phyloP scores from a whole-genome alignment of 176 grass and related monocot genomes.

The Rhynchospora tenuis region DNA sequence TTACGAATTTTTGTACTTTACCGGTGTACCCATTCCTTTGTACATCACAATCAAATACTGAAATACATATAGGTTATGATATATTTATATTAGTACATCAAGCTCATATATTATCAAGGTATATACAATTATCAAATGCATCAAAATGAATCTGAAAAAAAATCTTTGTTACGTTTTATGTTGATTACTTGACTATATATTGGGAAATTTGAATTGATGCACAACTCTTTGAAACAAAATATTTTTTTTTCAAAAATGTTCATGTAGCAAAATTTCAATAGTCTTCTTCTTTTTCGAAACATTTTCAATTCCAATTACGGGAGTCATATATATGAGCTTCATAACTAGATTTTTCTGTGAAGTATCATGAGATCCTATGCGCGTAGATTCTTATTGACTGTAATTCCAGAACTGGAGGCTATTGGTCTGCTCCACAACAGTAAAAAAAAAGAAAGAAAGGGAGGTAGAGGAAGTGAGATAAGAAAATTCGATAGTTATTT shows the following conservation, averaged over 20 bases:
- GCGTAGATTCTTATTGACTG: too few relatives aligned
- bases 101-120: not conserved
- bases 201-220: not conserved
- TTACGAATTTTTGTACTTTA: not conserved
- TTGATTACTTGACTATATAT: not conserved
- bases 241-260: not conserved
- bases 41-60: not conserved
- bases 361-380: too few relatives aligned
- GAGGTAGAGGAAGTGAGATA: too few relatives aligned
- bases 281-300: not conserved
- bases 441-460: too few relatives aligned
- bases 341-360: too few relatives aligned
- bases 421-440: too few relatives aligned
- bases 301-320: not conserved
- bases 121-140: not conserved
- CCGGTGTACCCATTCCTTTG: not conserved
- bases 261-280: not conserved
- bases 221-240: not conserved
- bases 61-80: not conserved
- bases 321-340: too few relatives aligned
- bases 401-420: too few relatives aligned
- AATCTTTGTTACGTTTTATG: too few relatives aligned
- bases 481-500: too few relatives aligned
- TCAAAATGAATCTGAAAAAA: not conserved
- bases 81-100: not conserved